Evolutionary conservation across 2,329 filamentous ascomycete genomes (phyloP).

Genomic region (Cladosporium sp.): DNA sequence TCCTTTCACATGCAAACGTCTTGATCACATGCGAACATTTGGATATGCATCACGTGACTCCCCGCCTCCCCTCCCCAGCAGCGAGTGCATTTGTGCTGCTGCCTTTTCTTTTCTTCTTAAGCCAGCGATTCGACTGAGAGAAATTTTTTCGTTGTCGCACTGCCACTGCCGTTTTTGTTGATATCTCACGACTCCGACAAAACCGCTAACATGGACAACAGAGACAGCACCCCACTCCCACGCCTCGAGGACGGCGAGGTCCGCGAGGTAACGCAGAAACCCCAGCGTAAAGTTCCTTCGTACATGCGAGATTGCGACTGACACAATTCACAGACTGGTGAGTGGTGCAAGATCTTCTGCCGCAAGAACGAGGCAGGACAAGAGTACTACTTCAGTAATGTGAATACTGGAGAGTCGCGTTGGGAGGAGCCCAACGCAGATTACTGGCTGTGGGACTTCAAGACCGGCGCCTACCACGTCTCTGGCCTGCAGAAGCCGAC

Average conservation of each 20-base stretch:
- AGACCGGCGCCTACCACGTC: constrained; percentile 19
- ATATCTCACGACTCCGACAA: not conserved
- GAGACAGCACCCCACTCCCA: not conserved
- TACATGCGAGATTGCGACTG: no score
- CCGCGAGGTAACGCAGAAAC: no score
- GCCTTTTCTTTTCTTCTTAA: no score
- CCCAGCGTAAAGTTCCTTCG: no score
- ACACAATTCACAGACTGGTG: not conserved
- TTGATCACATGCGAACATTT: not conserved
- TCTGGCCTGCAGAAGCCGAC: constrained; percentile 25
- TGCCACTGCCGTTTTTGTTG: no score
- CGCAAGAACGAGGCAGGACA: constrained; percentile 5
- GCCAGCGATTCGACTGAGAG: no score
- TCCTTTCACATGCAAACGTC: not conserved
- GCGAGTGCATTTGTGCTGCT: no score
- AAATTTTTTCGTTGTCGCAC: no score
- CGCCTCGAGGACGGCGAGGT: not conserved
- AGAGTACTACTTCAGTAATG: constrained; percentile 27
- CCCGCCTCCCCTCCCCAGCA: no score
- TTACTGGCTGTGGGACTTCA: constrained; percentile 29
- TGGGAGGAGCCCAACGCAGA: constrained; percentile 28
- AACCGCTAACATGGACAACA: constrained; percentile 7
- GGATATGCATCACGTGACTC: no score
- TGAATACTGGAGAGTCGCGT: constrained; percentile 22
- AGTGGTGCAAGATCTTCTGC: constrained; percentile 22